Evolutionary conservation across 2,329 filamentous ascomycete species (phyloP).

Genomic region (Colletotrichum sp.): DNA sequence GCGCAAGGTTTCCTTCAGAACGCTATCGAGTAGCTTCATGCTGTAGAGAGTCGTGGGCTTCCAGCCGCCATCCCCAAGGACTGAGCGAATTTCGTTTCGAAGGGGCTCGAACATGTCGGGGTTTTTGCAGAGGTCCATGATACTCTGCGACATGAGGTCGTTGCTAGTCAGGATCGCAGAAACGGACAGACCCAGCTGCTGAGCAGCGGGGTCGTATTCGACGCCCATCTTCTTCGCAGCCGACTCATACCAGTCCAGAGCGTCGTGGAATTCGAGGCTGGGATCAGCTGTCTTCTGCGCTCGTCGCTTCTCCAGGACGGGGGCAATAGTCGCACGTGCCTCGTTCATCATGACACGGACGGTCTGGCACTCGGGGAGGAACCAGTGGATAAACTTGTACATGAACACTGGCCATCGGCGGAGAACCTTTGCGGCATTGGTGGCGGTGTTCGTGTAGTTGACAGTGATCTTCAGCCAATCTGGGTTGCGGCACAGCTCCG

Average conservation of each 20-base stretch:
- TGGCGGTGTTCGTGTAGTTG: constrained; percentile 6
- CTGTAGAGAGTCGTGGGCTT: not conserved
- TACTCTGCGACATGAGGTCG: constrained; percentile 23
- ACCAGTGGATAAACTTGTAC: constrained; percentile 21
- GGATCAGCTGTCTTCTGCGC: not conserved
- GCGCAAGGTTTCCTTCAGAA: constrained; percentile 16
- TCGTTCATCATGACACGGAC: constrained; percentile 6
- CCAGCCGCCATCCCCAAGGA: not conserved
- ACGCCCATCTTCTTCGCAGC: not conserved
- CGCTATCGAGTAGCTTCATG: constrained; percentile 12
- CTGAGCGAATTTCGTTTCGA: constrained; percentile 22
- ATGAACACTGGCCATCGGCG: constrained; percentile 20
- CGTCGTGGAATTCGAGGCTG: constrained; percentile 17
- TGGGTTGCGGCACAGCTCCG: constrained; percentile 22
- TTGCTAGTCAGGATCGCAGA: constrained; percentile 27
- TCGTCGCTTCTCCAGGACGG: constrained; percentile 22
- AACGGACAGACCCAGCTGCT: constrained; percentile 25
- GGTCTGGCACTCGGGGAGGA: constrained; percentile 20
- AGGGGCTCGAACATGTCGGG: constrained; percentile 24
- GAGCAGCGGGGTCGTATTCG: not conserved
- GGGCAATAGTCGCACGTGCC: constrained; percentile 13
- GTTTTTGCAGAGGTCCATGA: constrained; percentile 24
- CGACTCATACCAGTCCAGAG: constrained; percentile 24
- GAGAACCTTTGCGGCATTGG: constrained; percentile 7
- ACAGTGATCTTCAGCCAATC: constrained; percentile 23